A percentile compares a stretch with the other conserved stretches of the same genome.
Conservation (phyloP, 768 basidiomycete species). For the Lactarius tabidus region DNA sequence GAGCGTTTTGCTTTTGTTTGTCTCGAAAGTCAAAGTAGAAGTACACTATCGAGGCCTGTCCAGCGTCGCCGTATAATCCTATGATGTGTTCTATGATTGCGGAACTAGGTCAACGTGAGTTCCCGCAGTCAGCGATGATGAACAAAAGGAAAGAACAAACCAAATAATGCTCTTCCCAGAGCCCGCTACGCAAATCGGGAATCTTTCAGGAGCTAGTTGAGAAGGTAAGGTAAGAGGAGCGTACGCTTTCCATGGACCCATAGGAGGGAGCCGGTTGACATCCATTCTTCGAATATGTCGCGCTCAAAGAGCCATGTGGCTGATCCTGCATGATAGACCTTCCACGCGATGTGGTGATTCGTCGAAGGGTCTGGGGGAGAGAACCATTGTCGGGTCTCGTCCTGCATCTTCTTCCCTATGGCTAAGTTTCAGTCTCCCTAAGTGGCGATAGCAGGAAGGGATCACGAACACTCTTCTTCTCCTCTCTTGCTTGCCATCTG, state of each 20-base stretch:
- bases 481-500: background rate
- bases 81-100: too few relatives aligned
- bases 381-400: background rate
- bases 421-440: background rate
- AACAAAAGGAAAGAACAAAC: background rate
- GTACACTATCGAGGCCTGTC: too few relatives aligned
- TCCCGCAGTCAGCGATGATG: too few relatives aligned
- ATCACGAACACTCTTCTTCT: background rate
- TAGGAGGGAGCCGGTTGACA: background rate
- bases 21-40: background rate
- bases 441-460: background rate
- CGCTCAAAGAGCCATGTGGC: background rate
- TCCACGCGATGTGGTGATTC: too few relatives aligned
- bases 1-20: background rate
- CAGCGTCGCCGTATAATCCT: too few relatives aligned
- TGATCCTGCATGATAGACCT: too few relatives aligned
- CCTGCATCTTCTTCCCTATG: background rate
- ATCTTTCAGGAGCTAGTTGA: background rate
- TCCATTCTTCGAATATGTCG: background rate
- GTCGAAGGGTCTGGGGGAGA: conserved; percentile 7
- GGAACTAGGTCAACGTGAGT: too few relatives aligned
- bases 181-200: background rate
- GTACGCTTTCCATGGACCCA: conserved; percentile 9
- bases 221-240: background rate
- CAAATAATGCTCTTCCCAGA: background rate